Percentiles rank a stretch among this genome's conserved stretches.
Conservation (phyloP, 768 basidiomycete species). For the Gyrodon lividus region DNA sequence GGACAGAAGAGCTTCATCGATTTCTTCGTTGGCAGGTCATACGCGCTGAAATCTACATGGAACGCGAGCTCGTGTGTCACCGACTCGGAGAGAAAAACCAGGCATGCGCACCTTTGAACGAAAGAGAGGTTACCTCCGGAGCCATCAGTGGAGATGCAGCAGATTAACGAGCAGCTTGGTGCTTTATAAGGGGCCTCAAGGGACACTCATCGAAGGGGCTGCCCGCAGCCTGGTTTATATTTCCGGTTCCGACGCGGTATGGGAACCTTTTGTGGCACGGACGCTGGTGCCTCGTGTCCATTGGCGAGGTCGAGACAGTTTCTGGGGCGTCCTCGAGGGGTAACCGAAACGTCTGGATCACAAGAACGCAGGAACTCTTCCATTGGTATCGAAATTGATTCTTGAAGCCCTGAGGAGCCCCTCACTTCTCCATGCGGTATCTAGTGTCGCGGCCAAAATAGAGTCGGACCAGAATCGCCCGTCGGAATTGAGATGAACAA, state of each 20-base stretch:
- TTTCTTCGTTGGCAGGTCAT: conserved; percentile 19
- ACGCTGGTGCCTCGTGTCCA: background rate
- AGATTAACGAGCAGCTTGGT: background rate
- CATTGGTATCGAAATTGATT: background rate
- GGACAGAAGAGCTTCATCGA: conserved; percentile 20
- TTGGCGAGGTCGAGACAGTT: background rate
- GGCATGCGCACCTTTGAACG: conserved; percentile 13
- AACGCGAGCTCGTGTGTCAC: background rate
- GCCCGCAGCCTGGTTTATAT: too few relatives aligned
- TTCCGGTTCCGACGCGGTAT: too few relatives aligned
- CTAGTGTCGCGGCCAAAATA: too few relatives aligned
- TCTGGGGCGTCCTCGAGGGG: background rate
- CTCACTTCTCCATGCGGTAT: too few relatives aligned
- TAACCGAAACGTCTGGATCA: background rate
- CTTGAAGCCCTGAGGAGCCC: too few relatives aligned
- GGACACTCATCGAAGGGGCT: too few relatives aligned
- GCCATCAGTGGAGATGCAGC: background rate
- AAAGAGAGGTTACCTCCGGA: conserved; percentile 3
- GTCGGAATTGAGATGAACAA: too few relatives aligned
- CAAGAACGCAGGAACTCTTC: background rate
- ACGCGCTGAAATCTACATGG: conserved; percentile 23
- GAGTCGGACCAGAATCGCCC: background rate
- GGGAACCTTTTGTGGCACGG: too few relatives aligned
- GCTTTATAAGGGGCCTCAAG: background rate
- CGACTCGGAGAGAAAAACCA: background rate